Evolutionary conservation across 2,329 filamentous ascomycete species (phyloP).

Genomic region (Epichloe amarillans): DNA sequence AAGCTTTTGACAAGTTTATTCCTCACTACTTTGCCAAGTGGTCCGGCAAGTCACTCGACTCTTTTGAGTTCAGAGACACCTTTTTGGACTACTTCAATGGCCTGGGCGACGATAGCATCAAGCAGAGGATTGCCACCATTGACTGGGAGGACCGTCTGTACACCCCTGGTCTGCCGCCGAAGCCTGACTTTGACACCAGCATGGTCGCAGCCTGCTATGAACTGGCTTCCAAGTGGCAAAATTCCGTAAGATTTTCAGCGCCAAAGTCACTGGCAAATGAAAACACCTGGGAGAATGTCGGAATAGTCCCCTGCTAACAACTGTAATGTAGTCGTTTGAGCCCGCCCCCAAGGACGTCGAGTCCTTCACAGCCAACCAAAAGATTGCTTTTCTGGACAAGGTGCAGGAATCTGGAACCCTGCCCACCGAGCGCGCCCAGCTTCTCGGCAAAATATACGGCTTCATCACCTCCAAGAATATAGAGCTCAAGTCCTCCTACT

Average conservation of each 20-base stretch:
- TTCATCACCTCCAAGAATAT: conserved; percentile 68
- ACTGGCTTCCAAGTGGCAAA: conserved; percentile 71
- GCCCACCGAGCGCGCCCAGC: conserved; percentile 48
- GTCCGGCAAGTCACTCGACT: conserved; percentile 77
- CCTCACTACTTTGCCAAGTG: conserved; percentile 85
- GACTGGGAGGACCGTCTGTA: conserved; percentile 91
- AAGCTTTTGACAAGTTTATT: conserved; percentile 92
- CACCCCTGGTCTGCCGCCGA: conserved; percentile 74
- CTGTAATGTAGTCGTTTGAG: conserved; percentile 34
- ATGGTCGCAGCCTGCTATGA: conserved; percentile 76
- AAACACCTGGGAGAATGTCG: background rate
- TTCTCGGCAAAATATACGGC: conserved; percentile 63
- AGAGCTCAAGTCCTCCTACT: conserved; percentile 72
- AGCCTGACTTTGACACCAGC: conserved; percentile 80
- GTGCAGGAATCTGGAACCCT: conserved; percentile 55
- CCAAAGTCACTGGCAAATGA: background rate
- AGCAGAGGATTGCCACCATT: conserved; percentile 54
- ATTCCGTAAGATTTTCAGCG: conserved; percentile 31
- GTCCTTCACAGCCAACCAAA: conserved; percentile 72
- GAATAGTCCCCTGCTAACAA: conserved; percentile 13
- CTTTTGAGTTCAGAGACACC: conserved; percentile 89
- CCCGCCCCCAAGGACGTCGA: conserved; percentile 58
- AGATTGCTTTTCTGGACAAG: conserved; percentile 78
- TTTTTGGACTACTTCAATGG: conserved; percentile 71
- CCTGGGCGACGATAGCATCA: conserved; percentile 46